Percentiles rank a stretch among this genome's conserved stretches.
Conservation (phyloP, 345 rosid species). For the Sonneratia alba region DNA sequence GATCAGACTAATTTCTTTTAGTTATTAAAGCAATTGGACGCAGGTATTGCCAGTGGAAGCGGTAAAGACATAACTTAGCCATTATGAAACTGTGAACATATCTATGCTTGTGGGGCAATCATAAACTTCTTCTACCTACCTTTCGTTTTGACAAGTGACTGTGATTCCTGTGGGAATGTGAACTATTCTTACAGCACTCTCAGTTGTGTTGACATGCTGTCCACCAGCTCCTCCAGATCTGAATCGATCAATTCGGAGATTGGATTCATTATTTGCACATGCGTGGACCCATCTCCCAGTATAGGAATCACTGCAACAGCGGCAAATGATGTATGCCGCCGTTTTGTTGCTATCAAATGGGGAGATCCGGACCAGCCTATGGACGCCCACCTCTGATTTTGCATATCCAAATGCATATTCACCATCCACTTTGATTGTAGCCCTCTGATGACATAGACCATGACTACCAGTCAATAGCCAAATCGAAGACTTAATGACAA, state of each 20-base stretch:
- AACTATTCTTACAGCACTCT: conserved; percentile 88
- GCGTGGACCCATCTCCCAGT: conserved; percentile 61
- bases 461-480: neutral
- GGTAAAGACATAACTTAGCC: neutral
- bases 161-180: conserved; percentile 90
- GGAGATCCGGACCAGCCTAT: conserved; percentile 88
- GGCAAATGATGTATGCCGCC: conserved; percentile 92
- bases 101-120: neutral
- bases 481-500: neutral
- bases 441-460: conserved; percentile 47
- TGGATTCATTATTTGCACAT: conserved; percentile 79
- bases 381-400: conserved; percentile 95
- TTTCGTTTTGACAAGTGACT: conserved; percentile 87
- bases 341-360: conserved; percentile 83
- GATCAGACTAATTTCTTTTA: neutral
- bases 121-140: conserved; percentile 25
- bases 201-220: conserved; percentile 85
- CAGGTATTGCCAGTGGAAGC: neutral
- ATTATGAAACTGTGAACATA: neutral
- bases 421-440: conserved; percentile 89
- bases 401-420: conserved; percentile 94
- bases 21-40: neutral
- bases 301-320: conserved; percentile 98
- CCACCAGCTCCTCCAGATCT: conserved; percentile 95
- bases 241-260: conserved; percentile 78